A percentile compares a stretch with the other conserved stretches of the same genome.
Conservation (phyloP, 495 filamentous ascomycete genomes). For the Penicillium taxi region DNA sequence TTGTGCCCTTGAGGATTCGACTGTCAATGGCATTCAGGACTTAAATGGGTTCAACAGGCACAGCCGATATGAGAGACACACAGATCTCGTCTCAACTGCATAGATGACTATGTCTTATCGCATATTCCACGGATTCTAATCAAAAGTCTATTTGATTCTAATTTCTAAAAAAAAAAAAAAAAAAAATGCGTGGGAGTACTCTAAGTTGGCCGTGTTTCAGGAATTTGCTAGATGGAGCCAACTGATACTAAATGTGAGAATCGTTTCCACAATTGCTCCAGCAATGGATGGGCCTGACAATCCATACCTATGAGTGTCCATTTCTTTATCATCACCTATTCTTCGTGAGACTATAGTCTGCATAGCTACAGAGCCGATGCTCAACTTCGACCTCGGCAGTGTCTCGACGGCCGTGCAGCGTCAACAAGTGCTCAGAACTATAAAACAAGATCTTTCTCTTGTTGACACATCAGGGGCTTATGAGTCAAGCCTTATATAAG, state of each 20-base stretch:
- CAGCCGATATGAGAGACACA: slow-evolving; percentile 14
- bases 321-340: slow-evolving; percentile 18
- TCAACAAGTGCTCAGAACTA: slow-evolving; percentile 21
- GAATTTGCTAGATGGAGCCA: background rate
- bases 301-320: slow-evolving; percentile 23
- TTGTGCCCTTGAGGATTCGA: slow-evolving; percentile 9
- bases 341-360: slow-evolving; percentile 21
- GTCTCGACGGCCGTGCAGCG: slow-evolving; percentile 18
- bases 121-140: too few species aligned
- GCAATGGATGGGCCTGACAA: slow-evolving; percentile 23
- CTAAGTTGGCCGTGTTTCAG: slow-evolving; percentile 10
- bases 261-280: slow-evolving; percentile 22
- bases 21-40: slow-evolving; percentile 16
- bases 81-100: slow-evolving; percentile 8
- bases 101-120: slow-evolving; percentile 1
- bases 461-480: slow-evolving; percentile 2
- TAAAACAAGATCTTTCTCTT: slow-evolving; percentile 15
- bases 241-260: slow-evolving; percentile 15
- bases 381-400: slow-evolving; percentile 21
- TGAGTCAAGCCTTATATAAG: slow-evolving; percentile 4
- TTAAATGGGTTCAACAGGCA: slow-evolving; percentile 18
- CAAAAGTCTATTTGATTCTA: slow-evolving; percentile 9
- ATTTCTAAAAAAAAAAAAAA: too few species aligned
- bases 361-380: slow-evolving; percentile 26
- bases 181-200: slow-evolving; percentile 22